phyloP scores from a whole-genome alignment of 306 rosid species.

The Rosa persica region DNA sequence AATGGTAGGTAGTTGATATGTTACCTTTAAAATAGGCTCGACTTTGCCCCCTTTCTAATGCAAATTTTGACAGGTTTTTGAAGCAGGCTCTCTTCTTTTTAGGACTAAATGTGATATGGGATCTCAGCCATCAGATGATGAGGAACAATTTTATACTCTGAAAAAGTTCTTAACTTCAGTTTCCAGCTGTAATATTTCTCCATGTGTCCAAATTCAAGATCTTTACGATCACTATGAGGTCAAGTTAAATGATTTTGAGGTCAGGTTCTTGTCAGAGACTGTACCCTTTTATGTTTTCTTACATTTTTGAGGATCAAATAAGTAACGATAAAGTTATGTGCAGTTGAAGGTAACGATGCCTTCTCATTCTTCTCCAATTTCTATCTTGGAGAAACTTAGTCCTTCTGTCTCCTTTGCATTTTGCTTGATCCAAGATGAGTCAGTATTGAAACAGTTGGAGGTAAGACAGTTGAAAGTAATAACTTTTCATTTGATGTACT shows the following conservation, averaged over 20 bases:
- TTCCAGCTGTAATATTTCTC: slow-evolving; percentile 28
- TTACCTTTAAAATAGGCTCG: neutral
- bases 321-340: slow-evolving; percentile 13
- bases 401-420: slow-evolving; percentile 51
- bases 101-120: slow-evolving; percentile 40
- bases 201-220: slow-evolving; percentile 49
- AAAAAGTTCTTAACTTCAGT: slow-evolving; percentile 46
- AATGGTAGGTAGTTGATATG: neutral
- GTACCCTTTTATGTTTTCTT: neutral
- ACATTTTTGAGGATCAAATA: slow-evolving; percentile 22
- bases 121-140: slow-evolving; percentile 38
- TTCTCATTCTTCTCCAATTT: slow-evolving; percentile 43
- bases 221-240: slow-evolving; percentile 60
- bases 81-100: slow-evolving; percentile 48
- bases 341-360: slow-evolving; percentile 56
- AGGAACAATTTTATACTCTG: slow-evolving; percentile 36
- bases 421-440: slow-evolving; percentile 66
- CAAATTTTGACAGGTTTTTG: slow-evolving; percentile 50
- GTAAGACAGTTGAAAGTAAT: slow-evolving; percentile 28
- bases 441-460: slow-evolving; percentile 74
- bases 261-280: slow-evolving; percentile 34
- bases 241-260: slow-evolving; percentile 67
- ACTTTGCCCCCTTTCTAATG: slow-evolving; percentile 9
- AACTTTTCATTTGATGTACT: neutral
- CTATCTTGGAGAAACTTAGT: slow-evolving; percentile 56